phyloP scores from a whole-genome alignment of 2,329 filamentous ascomycete genomes.

The Boeremia exigua region DNA sequence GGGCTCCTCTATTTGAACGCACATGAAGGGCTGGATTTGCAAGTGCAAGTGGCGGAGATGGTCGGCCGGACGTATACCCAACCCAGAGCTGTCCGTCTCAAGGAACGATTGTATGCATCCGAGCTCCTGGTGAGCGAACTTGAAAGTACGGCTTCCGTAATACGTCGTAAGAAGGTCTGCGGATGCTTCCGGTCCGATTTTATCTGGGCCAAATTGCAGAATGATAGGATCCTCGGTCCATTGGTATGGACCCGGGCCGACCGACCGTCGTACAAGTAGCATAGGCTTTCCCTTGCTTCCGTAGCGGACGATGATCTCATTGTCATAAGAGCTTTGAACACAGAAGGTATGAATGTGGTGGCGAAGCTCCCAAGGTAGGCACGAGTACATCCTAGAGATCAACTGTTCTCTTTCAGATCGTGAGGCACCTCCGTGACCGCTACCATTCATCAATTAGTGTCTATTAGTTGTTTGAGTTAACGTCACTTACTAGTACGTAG shows the following conservation, averaged over 20 bases:
- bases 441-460: not conserved
- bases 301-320: slow-evolving; percentile 30
- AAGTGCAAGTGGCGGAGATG: slow-evolving; percentile 21
- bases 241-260: slow-evolving; percentile 20
- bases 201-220: slow-evolving; percentile 1
- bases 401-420: not conserved
- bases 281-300: not conserved
- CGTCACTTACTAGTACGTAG: not conserved
- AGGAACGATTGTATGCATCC: slow-evolving; percentile 20
- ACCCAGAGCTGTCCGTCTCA: slow-evolving; percentile 13
- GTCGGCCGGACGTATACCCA: slow-evolving; percentile 17
- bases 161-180: slow-evolving; percentile 28
- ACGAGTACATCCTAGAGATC: slow-evolving; percentile 9
- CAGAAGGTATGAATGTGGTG: slow-evolving; percentile 27
- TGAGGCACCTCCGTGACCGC: not conserved
- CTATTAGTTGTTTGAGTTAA: not conserved
- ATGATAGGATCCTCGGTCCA: slow-evolving; percentile 27
- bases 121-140: slow-evolving; percentile 28
- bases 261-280: slow-evolving; percentile 24
- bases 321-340: slow-evolving; percentile 24
- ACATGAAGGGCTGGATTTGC: slow-evolving; percentile 20
- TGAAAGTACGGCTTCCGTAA: slow-evolving; percentile 28
- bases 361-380: slow-evolving; percentile 30
- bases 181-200: slow-evolving; percentile 7
- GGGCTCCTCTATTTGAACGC: slow-evolving; percentile 1